A percentile compares a stretch with the other conserved stretches of the same genome.
phyloP scores from a whole-genome alignment of 805 yeast genomes.

The Starmerella bacillaris region DNA sequence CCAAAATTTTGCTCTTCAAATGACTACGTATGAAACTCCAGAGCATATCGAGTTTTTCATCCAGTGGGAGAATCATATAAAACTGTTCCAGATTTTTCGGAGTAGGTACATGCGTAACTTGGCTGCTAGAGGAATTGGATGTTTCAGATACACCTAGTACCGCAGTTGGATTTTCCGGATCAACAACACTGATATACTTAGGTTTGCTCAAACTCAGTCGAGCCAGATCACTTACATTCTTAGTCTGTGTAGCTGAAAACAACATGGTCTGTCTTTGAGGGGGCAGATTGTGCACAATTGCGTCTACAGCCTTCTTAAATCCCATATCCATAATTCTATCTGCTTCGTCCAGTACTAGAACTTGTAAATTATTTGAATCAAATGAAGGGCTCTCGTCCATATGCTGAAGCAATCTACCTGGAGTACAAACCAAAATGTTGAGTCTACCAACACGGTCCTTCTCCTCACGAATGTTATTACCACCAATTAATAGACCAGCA shows the following conservation, averaged over 20 bases:
- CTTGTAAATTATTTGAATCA: conserved; percentile 55
- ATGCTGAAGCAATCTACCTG: conserved; percentile 79
- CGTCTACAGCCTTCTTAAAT: conserved; percentile 64
- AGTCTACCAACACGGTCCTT: conserved; percentile 60
- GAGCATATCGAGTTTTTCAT: conserved; percentile 67
- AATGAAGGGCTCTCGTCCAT: conserved; percentile 76
- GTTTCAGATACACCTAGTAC: background rate
- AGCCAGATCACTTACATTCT: conserved; percentile 65
- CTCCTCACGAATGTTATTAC: conserved; percentile 71
- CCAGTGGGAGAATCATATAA: conserved; percentile 50
- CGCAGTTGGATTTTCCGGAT: conserved; percentile 10
- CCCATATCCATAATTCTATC: conserved; percentile 91
- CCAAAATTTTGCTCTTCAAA: conserved; percentile 59
- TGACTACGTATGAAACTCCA: conserved; percentile 80
- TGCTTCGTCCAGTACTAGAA: conserved; percentile 76
- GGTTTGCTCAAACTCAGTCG: conserved; percentile 55
- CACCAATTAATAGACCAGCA: conserved; percentile 87
- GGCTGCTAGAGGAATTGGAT: conserved; percentile 4
- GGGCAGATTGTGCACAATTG: conserved; percentile 60
- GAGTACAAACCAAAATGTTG: conserved; percentile 77
- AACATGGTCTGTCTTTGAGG: conserved; percentile 65
- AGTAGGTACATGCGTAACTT: conserved; percentile 32
- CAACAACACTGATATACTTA: conserved; percentile 35
- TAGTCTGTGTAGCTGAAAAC: conserved; percentile 81
- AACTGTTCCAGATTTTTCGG: conserved; percentile 78